These are phyloP conservation scores for Diaporthe velutina DNA, from an alignment of 2,329 filamentous ascomycete genomes.

Conservation along the genomic window DNA sequence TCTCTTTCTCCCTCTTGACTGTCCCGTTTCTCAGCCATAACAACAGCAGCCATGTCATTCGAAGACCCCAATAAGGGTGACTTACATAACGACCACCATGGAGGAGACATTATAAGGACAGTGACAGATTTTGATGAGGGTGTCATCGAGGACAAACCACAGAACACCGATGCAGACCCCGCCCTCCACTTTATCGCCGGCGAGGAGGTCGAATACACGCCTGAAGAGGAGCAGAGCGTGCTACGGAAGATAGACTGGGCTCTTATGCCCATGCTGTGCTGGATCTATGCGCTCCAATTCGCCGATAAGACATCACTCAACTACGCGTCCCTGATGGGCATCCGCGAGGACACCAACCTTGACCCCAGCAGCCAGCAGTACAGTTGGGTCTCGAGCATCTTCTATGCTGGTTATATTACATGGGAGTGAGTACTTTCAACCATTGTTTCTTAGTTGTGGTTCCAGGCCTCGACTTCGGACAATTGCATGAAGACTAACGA, in stretches of 20 bases:
- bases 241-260: conserved; percentile 73
- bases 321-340: conserved; percentile 58
- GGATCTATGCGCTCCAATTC: conserved; percentile 70
- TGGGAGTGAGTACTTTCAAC: conserved; percentile 40
- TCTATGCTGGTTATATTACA: conserved; percentile 43
- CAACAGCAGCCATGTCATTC: neutral
- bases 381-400: conserved; percentile 42
- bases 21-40: neutral
- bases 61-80: neutral
- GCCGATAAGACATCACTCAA: conserved; percentile 70
- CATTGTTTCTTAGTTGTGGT: neutral
- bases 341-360: conserved; percentile 39
- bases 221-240: neutral
- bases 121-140: conserved; percentile 3
- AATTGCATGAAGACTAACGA: neutral
- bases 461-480: neutral
- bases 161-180: conserved; percentile 18
- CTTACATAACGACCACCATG: neutral
- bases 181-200: conserved; percentile 14
- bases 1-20: neutral
- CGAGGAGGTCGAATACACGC: neutral
- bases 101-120: neutral
- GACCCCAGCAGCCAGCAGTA: conserved; percentile 40
- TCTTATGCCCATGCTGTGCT: conserved; percentile 65
- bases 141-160: neutral